Conservation (phyloP, 2,329 filamentous ascomycete species). For the Ceratocystis lukuohia region DNA sequence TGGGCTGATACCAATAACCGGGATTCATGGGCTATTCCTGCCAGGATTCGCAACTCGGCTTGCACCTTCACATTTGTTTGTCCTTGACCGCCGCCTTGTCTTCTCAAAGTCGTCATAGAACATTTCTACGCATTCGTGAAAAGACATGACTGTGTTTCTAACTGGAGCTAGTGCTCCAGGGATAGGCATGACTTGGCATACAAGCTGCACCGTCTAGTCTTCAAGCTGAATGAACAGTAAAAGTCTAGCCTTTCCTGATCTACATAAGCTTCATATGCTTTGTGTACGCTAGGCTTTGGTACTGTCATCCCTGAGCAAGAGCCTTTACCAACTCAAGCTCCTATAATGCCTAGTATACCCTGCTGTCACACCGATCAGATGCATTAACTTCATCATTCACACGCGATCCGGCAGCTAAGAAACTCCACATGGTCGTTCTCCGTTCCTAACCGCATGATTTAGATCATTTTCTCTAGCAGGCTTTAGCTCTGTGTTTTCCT, state of each 20-base stretch:
- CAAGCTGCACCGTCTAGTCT: background rate
- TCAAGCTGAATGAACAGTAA: background rate
- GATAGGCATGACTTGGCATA: background rate
- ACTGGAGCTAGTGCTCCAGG: background rate
- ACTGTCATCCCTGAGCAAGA: background rate
- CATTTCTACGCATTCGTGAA: background rate
- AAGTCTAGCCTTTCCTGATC: background rate
- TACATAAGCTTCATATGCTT: background rate
- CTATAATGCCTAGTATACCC: slow-evolving; percentile 1
- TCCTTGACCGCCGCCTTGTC: background rate
- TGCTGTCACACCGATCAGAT: slow-evolving; percentile 3
- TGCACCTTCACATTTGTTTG: background rate
- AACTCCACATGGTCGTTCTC: background rate
- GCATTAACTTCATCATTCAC: background rate
- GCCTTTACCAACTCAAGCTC: background rate
- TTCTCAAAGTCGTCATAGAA: background rate
- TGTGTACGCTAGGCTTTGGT: background rate
- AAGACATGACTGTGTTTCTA: background rate
- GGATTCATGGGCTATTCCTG: background rate
- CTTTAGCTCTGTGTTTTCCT: background rate
- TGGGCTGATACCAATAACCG: slow-evolving; percentile 3
- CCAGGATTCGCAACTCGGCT: background rate
- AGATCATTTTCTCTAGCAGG: background rate
- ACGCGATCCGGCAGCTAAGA: background rate
- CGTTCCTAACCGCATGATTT: background rate